Evolutionary conservation across 1,284 basidiomycete species (phyloP), one percentile per base, ranked within the genome.

Genomic region (Pholiota adiposa): DNA sequence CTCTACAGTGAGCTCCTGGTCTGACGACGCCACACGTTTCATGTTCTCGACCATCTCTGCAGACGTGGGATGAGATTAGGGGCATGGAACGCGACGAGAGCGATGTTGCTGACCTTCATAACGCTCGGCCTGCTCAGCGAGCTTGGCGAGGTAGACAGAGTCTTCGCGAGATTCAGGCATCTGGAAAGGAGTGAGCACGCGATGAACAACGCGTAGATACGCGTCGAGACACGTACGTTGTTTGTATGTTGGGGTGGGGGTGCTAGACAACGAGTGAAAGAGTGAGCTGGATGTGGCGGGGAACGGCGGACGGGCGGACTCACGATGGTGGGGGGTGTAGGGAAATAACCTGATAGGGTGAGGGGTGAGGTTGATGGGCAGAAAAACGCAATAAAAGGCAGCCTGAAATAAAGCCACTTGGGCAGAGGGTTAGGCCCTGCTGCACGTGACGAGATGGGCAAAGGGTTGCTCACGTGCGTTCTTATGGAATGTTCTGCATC

Each of bases 21-120:
- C 94, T 61, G 94, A 94, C 31, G 95, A 97, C 63, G 96, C 96
- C 69, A 98, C 95, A 65, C 89, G 88, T 89, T 97, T 97, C 96
- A 98, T 98, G 87, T 97, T 97, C 83, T 96, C 93, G 70, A 98
- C 96, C 96, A 97, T 97, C 79, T 97, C 94, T 96, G 78, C 36
- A 58, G 40, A 60, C 52, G 36, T n/a, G 56, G 58, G n/a, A n/a
- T n/a, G n/a, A 65, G 4, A 55, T 48, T 61, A 65, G 48, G 63
- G 62, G 63, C 33, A 56, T 43, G 60, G 55, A 41, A 61, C 54
- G 38, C n/a, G 41, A 25, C n/a, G 54, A 65, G 58, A 56, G 52
- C 21, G 56, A 63, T 62, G 5, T 58, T n/a, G 80, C 86, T 68
- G 60, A 92, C 96, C 96, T 85, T 98, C 96, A 77, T 98, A 97